Base-by-base conservation (phyloP, 2,329 filamentous ascomycete species). In the Venturia pyrina region DNA sequence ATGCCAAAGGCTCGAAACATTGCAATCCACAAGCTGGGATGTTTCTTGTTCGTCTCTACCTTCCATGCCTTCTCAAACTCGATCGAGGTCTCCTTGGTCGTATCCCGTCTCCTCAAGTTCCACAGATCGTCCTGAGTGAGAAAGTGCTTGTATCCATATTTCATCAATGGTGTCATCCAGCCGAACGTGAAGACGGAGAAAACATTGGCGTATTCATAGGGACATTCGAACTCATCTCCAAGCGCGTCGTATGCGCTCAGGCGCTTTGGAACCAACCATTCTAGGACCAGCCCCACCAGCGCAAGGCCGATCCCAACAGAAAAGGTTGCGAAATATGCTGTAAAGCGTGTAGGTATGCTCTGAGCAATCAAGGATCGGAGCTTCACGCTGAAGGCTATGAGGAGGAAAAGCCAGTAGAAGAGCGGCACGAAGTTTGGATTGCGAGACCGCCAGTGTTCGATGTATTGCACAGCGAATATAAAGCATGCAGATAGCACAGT, bases 151-250 rank as follows among this genome's bases (percentile, higher is more conserved):
- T 99, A 98, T 0, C 95, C 95, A 73, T 89, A 89, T 73, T 87
- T 92, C 95, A 99, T 99, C 85, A 99, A 80, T 0, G 95, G 93
- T 0, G 95, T 98, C 93, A 99, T 97, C 95, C 95, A 99, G 65
- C 89, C 88, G 76, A 99, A 99, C 0, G 93, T 96, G 59, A 99
- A 83, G 63, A 90, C 86, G 4, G 93, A 96, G 78, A 99, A 99
- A 64, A 98, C 82, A 67, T 93, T 92, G 15, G 95, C 93, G 75
- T 96, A 96, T 77, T 98, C 93, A 68, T 90, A 87, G 0, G 89
- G 89, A 66, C 87, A 89, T 76, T 90, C 87, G 70, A 89, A 84
- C 50, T 86, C 85, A 67, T 88, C 85, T 7, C 85, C 87, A 62
- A 89, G 75, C 6, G 85, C 85, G 74, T 89, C 84, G 73, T 90